Percentiles rank a stretch among this genome's conserved stretches.
These are phyloP conservation scores for Fraxinus sp. DNA, from an alignment of 305 asterid species.

Conservation along the genomic window DNA sequence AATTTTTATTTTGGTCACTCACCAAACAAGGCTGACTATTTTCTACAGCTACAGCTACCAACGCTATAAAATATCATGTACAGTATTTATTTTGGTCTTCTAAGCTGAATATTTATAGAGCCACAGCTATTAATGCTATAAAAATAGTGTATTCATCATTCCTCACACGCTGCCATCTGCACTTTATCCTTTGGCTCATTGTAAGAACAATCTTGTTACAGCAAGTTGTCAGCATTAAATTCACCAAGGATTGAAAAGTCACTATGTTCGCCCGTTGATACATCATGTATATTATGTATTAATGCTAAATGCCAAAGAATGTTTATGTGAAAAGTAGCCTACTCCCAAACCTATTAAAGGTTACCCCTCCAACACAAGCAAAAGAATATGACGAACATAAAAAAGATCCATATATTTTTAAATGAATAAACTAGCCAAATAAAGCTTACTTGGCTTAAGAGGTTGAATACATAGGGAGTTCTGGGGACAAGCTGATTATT, in stretches of 20 bases:
- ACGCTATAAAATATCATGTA: neutral
- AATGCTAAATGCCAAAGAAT: constrained; percentile 9
- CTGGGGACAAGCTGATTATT: neutral
- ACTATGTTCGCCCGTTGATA: neutral
- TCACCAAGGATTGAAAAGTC: neutral
- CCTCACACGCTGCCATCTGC: neutral
- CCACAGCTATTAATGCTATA: constrained; percentile 10
- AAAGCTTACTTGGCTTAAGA: neutral
- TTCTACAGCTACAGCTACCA: constrained; percentile 11
- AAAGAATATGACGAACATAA: neutral
- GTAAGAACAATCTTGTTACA: neutral
- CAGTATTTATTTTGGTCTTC: neutral
- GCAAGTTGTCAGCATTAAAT: neutral
- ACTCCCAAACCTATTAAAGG: neutral
- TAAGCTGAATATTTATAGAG: neutral
- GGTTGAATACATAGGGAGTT: neutral
- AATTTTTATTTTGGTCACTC: neutral
- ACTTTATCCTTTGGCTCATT: neutral
- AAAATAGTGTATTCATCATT: neutral
- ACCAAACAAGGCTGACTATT: neutral
- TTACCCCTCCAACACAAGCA: constrained; percentile 6
- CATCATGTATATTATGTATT: neutral
- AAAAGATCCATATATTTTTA: neutral
- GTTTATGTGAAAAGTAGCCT: constrained; percentile 3
- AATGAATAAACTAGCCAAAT: neutral